phyloP scores from a whole-genome alignment of 257 asterid species.

The Scutellaria barbata region DNA sequence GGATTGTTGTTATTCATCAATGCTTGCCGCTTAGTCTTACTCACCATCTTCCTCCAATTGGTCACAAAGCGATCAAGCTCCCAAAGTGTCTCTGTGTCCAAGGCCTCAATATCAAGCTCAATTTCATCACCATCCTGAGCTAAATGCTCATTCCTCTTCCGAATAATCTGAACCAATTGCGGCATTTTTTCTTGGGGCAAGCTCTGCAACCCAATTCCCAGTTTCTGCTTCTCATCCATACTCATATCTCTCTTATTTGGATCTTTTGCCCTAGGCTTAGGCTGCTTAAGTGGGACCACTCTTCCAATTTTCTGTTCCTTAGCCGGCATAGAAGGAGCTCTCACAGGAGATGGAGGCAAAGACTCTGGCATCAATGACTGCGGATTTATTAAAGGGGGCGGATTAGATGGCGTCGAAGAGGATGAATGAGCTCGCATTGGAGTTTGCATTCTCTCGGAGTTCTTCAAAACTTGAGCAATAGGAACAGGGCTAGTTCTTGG shows the following conservation, averaged over 20 bases:
- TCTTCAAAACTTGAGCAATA: constrained; percentile 41
- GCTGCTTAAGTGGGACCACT: constrained; percentile 53
- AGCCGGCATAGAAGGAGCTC: constrained; percentile 49
- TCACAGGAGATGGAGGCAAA: constrained; percentile 65
- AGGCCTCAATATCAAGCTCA: constrained; percentile 96
- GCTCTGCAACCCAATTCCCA: constrained; percentile 86
- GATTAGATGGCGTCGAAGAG: constrained; percentile 65
- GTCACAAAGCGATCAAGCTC: constrained; percentile 95
- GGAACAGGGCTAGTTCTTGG: constrained; percentile 49
- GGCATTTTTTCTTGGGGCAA: constrained; percentile 98
- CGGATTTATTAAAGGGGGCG: constrained; percentile 39
- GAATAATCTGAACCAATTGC: constrained; percentile 76
- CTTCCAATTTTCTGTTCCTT: constrained; percentile 47
- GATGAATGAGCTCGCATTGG: constrained; percentile 63
- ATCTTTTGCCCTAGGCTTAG: constrained; percentile 94
- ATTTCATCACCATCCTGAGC: constrained; percentile 98
- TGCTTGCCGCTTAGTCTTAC: constrained; percentile 88
- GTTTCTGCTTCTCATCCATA: constrained; percentile 94
- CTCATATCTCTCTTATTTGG: constrained; percentile 88
- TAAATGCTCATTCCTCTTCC: constrained; percentile 85
- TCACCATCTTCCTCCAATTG: constrained; percentile 95
- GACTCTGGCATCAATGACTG: constrained; percentile 39
- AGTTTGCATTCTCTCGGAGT: constrained; percentile 51
- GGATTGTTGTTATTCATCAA: constrained; percentile 55
- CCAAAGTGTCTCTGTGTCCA: constrained; percentile 94